phyloP scores from a whole-genome alignment of 345 rosid genomes.

The Kernera saxatilis region DNA sequence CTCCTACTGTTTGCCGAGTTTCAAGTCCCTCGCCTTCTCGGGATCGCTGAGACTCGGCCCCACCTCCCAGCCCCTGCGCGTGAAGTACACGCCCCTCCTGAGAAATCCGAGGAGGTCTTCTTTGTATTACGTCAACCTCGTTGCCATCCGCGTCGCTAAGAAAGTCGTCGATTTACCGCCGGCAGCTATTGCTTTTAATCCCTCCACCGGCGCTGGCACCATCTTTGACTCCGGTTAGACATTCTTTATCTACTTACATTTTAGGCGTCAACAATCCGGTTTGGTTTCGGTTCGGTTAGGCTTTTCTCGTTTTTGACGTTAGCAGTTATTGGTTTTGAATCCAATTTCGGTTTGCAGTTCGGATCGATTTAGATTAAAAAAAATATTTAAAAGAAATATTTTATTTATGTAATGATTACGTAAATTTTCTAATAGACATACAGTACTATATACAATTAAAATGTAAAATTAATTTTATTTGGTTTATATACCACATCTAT shows the following conservation, averaged over 20 bases:
- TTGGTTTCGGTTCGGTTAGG: not conserved
- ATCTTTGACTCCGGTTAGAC: slow-evolving; percentile 76
- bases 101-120: slow-evolving; percentile 78
- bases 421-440: too few relatives aligned
- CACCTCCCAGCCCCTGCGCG: slow-evolving; percentile 58
- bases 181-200: slow-evolving; percentile 61
- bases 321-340: not conserved
- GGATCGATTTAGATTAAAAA: not conserved
- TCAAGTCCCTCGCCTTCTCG: slow-evolving; percentile 60
- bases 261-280: not conserved
- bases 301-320: too few relatives aligned
- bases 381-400: too few relatives aligned
- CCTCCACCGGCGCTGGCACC: slow-evolving; percentile 85
- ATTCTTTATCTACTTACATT: too few relatives aligned
- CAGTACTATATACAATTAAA: too few relatives aligned
- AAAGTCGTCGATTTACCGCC: slow-evolving; percentile 62
- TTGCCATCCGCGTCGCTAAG: slow-evolving; percentile 59
- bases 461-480: too few relatives aligned
- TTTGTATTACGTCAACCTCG: slow-evolving; percentile 64
- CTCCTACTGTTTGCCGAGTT: slow-evolving; percentile 88
- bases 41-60: slow-evolving; percentile 90
- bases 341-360: not conserved
- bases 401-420: too few relatives aligned
- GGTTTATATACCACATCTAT: not conserved
- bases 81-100: slow-evolving; percentile 69